Evolutionary conservation across 2,329 filamentous ascomycete genomes (phyloP).

Genomic region (Bipolaris cookei): DNA sequence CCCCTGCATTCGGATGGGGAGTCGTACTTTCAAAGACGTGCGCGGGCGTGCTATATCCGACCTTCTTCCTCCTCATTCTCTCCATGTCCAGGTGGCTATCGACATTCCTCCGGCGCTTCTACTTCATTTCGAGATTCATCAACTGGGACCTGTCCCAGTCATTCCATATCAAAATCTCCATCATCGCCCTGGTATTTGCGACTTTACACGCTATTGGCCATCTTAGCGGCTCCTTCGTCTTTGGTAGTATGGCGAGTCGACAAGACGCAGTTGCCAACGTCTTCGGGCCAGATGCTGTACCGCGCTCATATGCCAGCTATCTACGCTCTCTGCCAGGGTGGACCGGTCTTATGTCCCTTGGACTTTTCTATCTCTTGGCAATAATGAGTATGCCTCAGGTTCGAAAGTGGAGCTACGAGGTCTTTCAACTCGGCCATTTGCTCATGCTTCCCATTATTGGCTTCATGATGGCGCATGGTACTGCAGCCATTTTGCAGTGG

Average conservation of each 20-base stretch:
- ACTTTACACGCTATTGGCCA: slow-evolving; percentile 63
- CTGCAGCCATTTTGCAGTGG: slow-evolving; percentile 57
- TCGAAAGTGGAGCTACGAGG: slow-evolving; percentile 60
- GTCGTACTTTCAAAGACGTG: slow-evolving; percentile 62
- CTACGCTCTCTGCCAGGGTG: slow-evolving; percentile 58
- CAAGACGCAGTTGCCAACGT: slow-evolving; percentile 55
- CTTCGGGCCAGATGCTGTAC: slow-evolving; percentile 54
- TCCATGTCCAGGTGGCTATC: slow-evolving; percentile 65
- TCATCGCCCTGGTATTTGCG: slow-evolving; percentile 58
- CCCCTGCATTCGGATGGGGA: slow-evolving; percentile 62
- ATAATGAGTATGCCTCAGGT: slow-evolving; percentile 59
- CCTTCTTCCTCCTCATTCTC: slow-evolving; percentile 64
- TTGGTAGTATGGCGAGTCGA: slow-evolving; percentile 55
- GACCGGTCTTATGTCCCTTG: slow-evolving; percentile 58
- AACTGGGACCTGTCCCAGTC: slow-evolving; percentile 64
- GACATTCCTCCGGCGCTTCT: slow-evolving; percentile 60
- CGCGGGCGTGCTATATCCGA: slow-evolving; percentile 63
- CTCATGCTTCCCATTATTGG: slow-evolving; percentile 66
- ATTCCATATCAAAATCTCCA: slow-evolving; percentile 64
- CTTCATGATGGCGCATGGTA: slow-evolving; percentile 63
- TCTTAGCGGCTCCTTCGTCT: slow-evolving; percentile 60
- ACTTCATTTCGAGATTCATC: slow-evolving; percentile 60
- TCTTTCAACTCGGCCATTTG: slow-evolving; percentile 64
- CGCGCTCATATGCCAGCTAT: slow-evolving; percentile 56
- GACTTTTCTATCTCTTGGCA: slow-evolving; percentile 59